Evolutionary conservation across 345 rosid genomes (phyloP), one percentile per base, ranked within the genome.

Genomic region (Gossypium arboreum): DNA sequence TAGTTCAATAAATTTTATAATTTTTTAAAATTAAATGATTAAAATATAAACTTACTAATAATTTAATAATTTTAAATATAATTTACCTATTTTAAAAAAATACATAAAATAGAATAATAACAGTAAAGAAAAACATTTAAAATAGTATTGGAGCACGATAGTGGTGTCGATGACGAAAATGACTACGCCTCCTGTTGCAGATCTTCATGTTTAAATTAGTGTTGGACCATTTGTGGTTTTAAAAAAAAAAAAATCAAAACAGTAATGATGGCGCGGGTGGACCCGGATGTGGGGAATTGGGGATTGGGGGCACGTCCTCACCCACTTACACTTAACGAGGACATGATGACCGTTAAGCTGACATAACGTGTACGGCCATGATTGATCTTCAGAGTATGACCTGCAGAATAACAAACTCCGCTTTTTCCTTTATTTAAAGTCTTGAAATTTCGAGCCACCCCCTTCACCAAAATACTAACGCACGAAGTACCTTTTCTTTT

Each of bases 311-410:
- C 74, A 39, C 77, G 25, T 34, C 7, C 41, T 0, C 41, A 34
- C 41, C 7, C 1, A 71, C 64, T 62, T 55, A 65, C 66, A 48
- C 77, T 39, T 71, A 57, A 66, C 72, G 24, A 18, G 60, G 27
- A 43, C 75, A 39, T 10, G 29, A 45, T 47, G 39, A 61, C 84
- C 81, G 82, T 78, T 79, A 74, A 52, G 0, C 81, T 58, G 79
- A 77, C 80, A 71, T 73, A 65, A 81, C 87, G 83, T 79, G 81
- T 78, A 82, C 86, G 85, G 79, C 24, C 69, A 20, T 47, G 84
- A 81, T 84, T 79, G 79, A 72, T 9, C 63, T 17, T 3, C 24
- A 12, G 1, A 24, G 29, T 8, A 18, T 29, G 18, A 13, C 73
- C 74, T 44, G 67, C 52, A 44, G 72, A 76, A 78, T 66, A 48